Evolutionary conservation across 257 asterid genomes (phyloP), one percentile per base, ranked within the genome.

Genomic region (Plectranthus barbatus): DNA sequence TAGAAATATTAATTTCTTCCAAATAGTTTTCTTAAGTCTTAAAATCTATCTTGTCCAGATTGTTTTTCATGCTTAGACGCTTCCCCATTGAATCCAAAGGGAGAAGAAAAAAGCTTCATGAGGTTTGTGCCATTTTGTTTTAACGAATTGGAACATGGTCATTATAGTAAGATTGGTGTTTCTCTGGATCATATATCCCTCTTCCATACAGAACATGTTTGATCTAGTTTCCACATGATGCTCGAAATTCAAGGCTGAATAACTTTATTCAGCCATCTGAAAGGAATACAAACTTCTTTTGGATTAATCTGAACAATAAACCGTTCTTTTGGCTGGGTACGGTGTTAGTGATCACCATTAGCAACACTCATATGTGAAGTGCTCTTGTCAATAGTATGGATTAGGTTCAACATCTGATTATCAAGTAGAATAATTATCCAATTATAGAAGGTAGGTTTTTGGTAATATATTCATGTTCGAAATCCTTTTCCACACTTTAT

Each of bases 41-140:
- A 41, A 11, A 8, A n/a, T 52, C 12, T 52, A 14, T 45, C 9
- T 17, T 77, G 19, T 42, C 49, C 86, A 90, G 96, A 80, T 80
- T 90, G 69, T 90, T 90, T 81, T 68, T 75, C 83, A 90, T 87
- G 96, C 80, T 90, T 56, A 81, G 95, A 68, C 95, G 96, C 68
- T 90, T 87, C 62, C 97, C 96, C 17, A 85, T 90, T 50, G 97
- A 90, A 79, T 87, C 97, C 44, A 90, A 85, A 80, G 95, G 97
- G 80, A 80, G 95, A 79, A 81, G 96, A 70, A 90, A 90, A 86
- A 87, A 90, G 63, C 95, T 90, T 67, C 95, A 85, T 12, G 97
- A 90, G 97, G 97, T 87, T 67, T 74, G 75, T 66, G n/a, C 44
- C 63, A 20, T 36, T 19, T 29, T 36, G 29, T 56, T n/a, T 1